Base-by-base conservation (phyloP, 2,329 filamentous ascomycete species). In the Colletotrichum zoysiae region DNA sequence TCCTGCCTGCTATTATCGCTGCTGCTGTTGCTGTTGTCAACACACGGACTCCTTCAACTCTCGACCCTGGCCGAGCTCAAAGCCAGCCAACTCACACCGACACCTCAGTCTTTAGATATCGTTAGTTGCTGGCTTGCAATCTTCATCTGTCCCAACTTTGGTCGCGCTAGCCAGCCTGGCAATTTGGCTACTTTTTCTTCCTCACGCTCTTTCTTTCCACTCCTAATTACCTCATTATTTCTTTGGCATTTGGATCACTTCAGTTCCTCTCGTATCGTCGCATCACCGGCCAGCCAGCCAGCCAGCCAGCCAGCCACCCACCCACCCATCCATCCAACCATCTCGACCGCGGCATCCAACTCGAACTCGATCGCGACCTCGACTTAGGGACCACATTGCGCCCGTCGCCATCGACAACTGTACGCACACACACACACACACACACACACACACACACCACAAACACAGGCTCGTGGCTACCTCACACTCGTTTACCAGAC, bases 21-120 rank as follows among this genome's bases (percentile, higher is more conserved):
- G 58, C 18, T 48, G 58, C 58, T 38, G 11, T 42, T 16, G 3
- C 40, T 42, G 20, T 33, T 30, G 18, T 48, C 46, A 53, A 64
- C 61, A 55, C 67, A 66, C 67, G 53, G 67, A 66, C 65, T 55
- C 48, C 44, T 58, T 53, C 64, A 26, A 50, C 14, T 38, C 20
- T 50, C 46, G 33, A 69, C 59, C 70, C 70, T 48, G 65, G 70
- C 66, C 48, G 56, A 55, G 59, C 65, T 72, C 70, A 70, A 72
- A 60, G 59, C 69, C 69, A 65, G 70, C 65, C 70, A 70, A 70
- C 70, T 72, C 70, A 72, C 70, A 72, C 70, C 70, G 70, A 72
- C 70, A 69, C 55, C 48, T 26, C 42, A 44, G 6, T 18, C 18
- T 42, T n/a, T 18, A 60, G 59, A 64, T 23, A 65, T 60, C 60